These are phyloP conservation scores for Metschnikowia anglica DNA, from an alignment of 805 yeast genomes.

Conservation along the genomic window DNA sequence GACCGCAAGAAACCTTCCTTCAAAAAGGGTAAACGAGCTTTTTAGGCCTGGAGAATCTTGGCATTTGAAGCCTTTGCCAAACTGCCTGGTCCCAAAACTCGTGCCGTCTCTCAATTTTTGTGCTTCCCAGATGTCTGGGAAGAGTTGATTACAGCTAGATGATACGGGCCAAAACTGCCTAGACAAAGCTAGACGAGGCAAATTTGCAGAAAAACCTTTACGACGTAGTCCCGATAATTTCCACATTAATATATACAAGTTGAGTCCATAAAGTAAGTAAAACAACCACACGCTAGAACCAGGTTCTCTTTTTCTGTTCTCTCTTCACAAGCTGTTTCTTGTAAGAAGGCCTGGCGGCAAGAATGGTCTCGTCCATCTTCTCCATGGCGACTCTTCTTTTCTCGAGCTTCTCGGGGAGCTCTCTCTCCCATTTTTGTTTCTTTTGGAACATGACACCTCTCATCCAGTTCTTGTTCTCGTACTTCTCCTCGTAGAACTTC, in stretches of 20 bases:
- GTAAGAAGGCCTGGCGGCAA: slow-evolving; percentile 55
- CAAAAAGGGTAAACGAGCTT: slow-evolving; percentile 18
- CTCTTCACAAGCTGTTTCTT: slow-evolving; percentile 40
- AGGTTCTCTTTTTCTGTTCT: slow-evolving; percentile 34
- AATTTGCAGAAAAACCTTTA: no score
- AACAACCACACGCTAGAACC: slow-evolving; percentile 24
- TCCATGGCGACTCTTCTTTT: slow-evolving; percentile 65
- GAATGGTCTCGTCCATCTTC: slow-evolving; percentile 62
- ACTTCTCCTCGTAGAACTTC: slow-evolving; percentile 77
- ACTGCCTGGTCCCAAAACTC: no score
- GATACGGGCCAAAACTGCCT: background rate
- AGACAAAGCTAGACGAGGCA: no score
- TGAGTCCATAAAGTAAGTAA: no score
- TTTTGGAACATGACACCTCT: slow-evolving; percentile 76
- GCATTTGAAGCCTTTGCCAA: no score
- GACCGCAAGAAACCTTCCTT: slow-evolving; percentile 21
- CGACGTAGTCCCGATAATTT: background rate
- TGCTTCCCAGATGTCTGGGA: no score
- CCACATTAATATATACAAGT: slow-evolving; percentile 13
- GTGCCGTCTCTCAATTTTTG: no score
- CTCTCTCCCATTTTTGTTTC: slow-evolving; percentile 79
- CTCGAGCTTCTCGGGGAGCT: slow-evolving; percentile 54
- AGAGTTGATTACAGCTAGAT: no score
- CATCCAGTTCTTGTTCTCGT: slow-evolving; percentile 64
- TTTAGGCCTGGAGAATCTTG: background rate